Evolutionary conservation across 192 early-diverging fungal species (phyloP).

Genomic region (Piromyces finnis): DNA sequence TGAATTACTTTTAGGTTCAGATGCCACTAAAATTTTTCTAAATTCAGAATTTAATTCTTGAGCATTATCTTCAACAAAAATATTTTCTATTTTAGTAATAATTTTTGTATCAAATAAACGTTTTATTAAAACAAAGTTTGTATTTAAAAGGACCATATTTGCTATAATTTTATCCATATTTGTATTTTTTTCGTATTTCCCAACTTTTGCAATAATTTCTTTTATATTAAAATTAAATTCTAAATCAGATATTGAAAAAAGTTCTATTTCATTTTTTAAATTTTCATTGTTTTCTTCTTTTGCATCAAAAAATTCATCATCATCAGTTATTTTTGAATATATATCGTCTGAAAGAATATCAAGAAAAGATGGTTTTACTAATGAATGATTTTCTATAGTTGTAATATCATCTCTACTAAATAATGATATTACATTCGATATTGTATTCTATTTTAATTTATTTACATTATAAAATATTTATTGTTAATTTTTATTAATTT

Average conservation of each 20-base stretch:
- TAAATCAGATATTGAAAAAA: constrained; percentile 3
- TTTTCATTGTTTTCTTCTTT: constrained; percentile 19
- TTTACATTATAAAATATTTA: too few species aligned
- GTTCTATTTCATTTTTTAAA: constrained; percentile 8
- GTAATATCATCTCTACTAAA: constrained; percentile 3
- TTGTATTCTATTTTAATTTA: background rate
- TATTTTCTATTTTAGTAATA: constrained; percentile 53
- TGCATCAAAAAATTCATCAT: constrained; percentile 32
- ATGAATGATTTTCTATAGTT: constrained; percentile 5
- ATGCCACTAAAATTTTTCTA: background rate
- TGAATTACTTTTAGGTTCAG: background rate
- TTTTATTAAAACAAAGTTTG: constrained; percentile 47
- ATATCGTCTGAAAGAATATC: constrained; percentile 4
- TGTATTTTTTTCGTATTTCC: constrained; percentile 23
- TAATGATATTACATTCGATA: background rate
- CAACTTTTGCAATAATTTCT: constrained; percentile 46
- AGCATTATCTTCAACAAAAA: constrained; percentile 57
- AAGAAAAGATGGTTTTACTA: constrained; percentile 7
- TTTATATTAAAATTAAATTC: constrained; percentile 46
- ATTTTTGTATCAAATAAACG: constrained; percentile 59
- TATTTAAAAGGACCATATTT: constrained; percentile 46
- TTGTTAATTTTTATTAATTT: too few species aligned
- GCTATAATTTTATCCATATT: constrained; percentile 32
- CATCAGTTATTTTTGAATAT: constrained; percentile 10
- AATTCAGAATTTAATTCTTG: constrained; percentile 21